These are phyloP conservation scores for Ustulina deusta DNA, from an alignment of 2,329 filamentous ascomycete species.

Conservation along the genomic window DNA sequence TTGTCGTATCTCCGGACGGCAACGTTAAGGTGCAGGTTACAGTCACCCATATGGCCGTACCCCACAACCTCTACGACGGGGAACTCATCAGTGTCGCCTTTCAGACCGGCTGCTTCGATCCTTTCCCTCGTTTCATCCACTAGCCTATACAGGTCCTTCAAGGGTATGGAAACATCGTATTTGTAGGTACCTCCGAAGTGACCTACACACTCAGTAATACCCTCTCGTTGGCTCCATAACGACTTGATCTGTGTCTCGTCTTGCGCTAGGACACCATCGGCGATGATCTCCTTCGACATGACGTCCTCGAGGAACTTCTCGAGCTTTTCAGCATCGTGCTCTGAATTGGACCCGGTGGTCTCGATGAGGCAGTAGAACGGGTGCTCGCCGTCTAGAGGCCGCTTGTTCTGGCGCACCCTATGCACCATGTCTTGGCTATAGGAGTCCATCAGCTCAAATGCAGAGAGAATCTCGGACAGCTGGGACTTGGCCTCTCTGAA, in stretches of 20 bases:
- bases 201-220: constrained; percentile 87
- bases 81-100: constrained; percentile 79
- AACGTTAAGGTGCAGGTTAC: constrained; percentile 94
- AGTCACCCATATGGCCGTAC: constrained; percentile 98
- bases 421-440: constrained; percentile 83
- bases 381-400: constrained; percentile 83
- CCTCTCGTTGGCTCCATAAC: constrained; percentile 94
- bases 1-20: constrained; percentile 86
- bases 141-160: constrained; percentile 86
- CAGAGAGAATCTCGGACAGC: constrained; percentile 93
- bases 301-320: constrained; percentile 91
- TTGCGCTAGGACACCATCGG: constrained; percentile 91
- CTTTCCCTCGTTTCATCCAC: constrained; percentile 86
- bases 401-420: constrained; percentile 78
- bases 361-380: constrained; percentile 98
- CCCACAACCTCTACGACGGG: constrained; percentile 92
- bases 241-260: constrained; percentile 89
- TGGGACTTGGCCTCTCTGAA: constrained; percentile 91
- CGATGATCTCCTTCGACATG: constrained; percentile 86
- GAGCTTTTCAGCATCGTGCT: constrained; percentile 94
- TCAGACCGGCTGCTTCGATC: constrained; percentile 78
- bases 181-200: constrained; percentile 98
- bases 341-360: constrained; percentile 92
- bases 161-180: constrained; percentile 95
- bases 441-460: constrained; percentile 97